These are phyloP conservation scores for Sugiyamaella boreocaroliniensis DNA, from an alignment of 805 yeast genomes.

Conservation along the genomic window DNA sequence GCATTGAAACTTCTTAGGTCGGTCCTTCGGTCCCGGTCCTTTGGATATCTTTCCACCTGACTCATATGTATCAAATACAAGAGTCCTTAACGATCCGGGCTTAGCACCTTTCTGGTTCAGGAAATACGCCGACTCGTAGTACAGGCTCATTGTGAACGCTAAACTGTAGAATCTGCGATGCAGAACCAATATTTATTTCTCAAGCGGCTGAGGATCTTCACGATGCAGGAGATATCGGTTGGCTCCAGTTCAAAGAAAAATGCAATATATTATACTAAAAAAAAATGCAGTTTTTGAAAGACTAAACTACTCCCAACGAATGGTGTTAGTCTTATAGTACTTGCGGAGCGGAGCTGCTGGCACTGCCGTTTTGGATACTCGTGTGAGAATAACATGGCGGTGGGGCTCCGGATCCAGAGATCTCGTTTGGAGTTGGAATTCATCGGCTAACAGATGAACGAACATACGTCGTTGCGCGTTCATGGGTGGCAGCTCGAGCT, in stretches of 20 bases:
- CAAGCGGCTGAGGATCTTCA: too few species aligned
- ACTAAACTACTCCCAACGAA: slow-evolving; percentile 3
- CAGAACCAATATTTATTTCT: too few species aligned
- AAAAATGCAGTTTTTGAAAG: background rate
- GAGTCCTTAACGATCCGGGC: slow-evolving; percentile 48
- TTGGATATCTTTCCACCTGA: background rate
- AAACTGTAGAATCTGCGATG: background rate
- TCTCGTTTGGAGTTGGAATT: slow-evolving; percentile 55
- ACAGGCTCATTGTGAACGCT: slow-evolving; percentile 21
- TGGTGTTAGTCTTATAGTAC: slow-evolving; percentile 3
- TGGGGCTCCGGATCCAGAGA: slow-evolving; percentile 80
- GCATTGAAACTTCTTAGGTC: slow-evolving; percentile 41
- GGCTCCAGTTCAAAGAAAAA: too few species aligned
- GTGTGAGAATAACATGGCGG: slow-evolving; percentile 59
- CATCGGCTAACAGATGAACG: slow-evolving; percentile 58
- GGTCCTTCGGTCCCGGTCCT: background rate
- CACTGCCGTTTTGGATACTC: slow-evolving; percentile 26
- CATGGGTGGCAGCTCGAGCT: slow-evolving; percentile 70
- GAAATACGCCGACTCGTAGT: slow-evolving; percentile 40
- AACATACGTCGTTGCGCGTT: slow-evolving; percentile 59
- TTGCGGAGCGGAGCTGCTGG: slow-evolving; percentile 32
- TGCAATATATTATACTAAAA: too few species aligned
- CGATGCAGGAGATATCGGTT: too few species aligned
- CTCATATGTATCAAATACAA: slow-evolving; percentile 43
- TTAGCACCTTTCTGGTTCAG: slow-evolving; percentile 31